Conservation (phyloP, 2,329 filamentous ascomycete genomes). For the Fusarium solani-melongenae region DNA sequence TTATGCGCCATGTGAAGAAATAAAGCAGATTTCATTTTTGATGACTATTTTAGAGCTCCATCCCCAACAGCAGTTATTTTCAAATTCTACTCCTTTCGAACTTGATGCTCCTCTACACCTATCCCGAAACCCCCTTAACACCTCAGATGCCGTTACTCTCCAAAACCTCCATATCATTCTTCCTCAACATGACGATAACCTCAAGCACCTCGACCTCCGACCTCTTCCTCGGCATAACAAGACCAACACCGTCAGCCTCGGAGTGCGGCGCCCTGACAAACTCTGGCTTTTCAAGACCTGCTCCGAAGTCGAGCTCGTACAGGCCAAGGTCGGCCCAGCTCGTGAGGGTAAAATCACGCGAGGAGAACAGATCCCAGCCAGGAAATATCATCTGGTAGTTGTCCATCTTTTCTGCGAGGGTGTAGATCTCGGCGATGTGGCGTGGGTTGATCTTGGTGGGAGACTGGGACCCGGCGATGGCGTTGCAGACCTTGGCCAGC, state of each 20-base stretch:
- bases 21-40: no score
- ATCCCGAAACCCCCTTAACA: neutral
- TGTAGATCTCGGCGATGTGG: constrained; percentile 13
- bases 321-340: constrained; percentile 18
- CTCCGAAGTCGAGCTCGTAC: constrained; percentile 6
- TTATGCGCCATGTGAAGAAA: no score
- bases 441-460: neutral
- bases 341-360: constrained; percentile 11
- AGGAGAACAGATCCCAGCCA: constrained; percentile 14
- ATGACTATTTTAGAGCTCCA: no score
- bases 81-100: neutral
- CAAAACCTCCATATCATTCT: constrained; percentile 9
- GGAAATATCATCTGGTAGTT: constrained; percentile 16
- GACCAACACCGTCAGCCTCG: constrained; percentile 11
- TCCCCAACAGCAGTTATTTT: neutral
- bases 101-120: neutral
- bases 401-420: neutral
- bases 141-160: neutral
- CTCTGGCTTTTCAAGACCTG: neutral
- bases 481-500: neutral
- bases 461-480: neutral
- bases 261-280: constrained; percentile 5
- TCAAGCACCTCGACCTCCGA: neutral
- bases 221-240: constrained; percentile 13
- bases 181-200: constrained; percentile 16